Evolutionary conservation across 257 asterid species (phyloP).

Genomic region (Nicotiana tomentosiformis): DNA sequence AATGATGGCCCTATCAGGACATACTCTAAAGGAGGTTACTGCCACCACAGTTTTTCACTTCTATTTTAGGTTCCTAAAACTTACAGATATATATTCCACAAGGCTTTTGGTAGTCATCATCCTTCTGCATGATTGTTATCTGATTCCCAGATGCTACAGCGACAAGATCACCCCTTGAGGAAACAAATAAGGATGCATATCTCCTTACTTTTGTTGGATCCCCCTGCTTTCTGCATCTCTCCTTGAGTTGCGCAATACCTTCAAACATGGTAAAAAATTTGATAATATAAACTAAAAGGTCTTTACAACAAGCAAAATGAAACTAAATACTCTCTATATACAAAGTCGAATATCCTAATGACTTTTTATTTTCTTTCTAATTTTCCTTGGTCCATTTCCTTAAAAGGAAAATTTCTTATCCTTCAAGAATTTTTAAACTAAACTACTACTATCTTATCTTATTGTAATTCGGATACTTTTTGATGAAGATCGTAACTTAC

Average conservation of each 20-base stretch:
- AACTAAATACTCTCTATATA: neutral
- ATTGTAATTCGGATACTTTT: neutral
- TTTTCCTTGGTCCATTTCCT: neutral
- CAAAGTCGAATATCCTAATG: neutral
- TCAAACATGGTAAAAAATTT: constrained; percentile 16
- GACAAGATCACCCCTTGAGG: constrained; percentile 69
- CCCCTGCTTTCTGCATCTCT: constrained; percentile 61
- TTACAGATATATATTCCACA: constrained; percentile 74
- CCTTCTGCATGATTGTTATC: constrained; percentile 69
- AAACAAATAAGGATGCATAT: constrained; percentile 62
- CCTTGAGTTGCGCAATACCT: constrained; percentile 72
- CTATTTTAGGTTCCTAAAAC: constrained; percentile 24
- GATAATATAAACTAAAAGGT: neutral
- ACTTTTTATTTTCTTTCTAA: neutral
- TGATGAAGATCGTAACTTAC: neutral
- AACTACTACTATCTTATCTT: neutral
- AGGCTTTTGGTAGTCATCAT: constrained; percentile 77
- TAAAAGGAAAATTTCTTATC: neutral
- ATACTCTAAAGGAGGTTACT: neutral
- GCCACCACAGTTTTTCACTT: neutral
- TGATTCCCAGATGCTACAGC: constrained; percentile 83
- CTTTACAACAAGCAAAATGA: neutral
- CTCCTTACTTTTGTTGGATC: constrained; percentile 46
- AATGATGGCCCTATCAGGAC: neutral
- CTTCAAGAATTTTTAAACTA: neutral